Evolutionary conservation across 768 basidiomycete genomes (phyloP), one percentile per base, ranked within the genome.

Genomic region (Tremella yokohamensis): DNA sequence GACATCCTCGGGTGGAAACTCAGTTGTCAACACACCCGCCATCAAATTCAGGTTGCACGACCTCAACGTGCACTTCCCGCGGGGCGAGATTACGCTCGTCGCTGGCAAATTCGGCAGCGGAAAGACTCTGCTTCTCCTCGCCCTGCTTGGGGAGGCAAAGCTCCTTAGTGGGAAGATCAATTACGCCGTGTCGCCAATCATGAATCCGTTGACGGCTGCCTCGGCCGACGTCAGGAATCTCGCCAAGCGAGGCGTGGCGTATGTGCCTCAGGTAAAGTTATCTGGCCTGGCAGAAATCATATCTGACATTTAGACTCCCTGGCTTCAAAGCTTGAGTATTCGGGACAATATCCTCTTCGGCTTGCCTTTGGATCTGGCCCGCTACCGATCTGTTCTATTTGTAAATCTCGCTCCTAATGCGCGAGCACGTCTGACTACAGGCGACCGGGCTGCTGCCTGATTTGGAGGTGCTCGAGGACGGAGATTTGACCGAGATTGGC

Each of bases 401-500:
- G 65, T 67, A 37, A 58, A 69, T 61, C 29, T 4, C 18, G 34
- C 42, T 45, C 34, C 34, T 1, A 25, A n/a, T n/a, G n/a, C n/a
- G n/a, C n/a, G n/a, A n/a, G n/a, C n/a, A n/a, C n/a, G n/a, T n/a
- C 49, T 22, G 49, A 22, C 20, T 49, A 55, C 49, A 58, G 70
- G 61, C 52, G 15, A 55, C 47, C 8, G 69, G 75, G 3, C 66
- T 82, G 29, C 60, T 76, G 42, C 80, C 78, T 16, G 82, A 83
- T 57, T 69, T 83, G 1, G 74, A 65, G 22, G 62, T 83, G n/a
- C 79, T 82, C 42, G 79, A 80, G 19, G 85, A 85, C 25, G 84
- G 84, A 0, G 86, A 87, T 68, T 66, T 79, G 40, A 86, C 86
- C 1, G 86, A 88, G 75, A 83, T 87, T 29, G 85, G 86, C 2